Base-by-base conservation (phyloP, 768 basidiomycete species). In the Sarcomyxa edulis region DNA sequence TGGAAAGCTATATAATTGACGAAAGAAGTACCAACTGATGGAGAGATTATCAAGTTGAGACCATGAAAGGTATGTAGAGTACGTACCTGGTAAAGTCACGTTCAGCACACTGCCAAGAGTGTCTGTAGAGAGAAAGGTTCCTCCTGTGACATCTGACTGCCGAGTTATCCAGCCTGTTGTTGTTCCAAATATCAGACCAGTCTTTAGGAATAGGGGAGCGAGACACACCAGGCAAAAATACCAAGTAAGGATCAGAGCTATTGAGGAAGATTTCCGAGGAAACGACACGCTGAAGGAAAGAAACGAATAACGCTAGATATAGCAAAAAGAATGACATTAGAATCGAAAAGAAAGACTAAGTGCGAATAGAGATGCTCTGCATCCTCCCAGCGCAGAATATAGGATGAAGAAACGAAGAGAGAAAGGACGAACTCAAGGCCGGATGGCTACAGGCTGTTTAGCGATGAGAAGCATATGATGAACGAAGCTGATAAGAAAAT, bases 61-160 rank as follows among this genome's bases (percentile, higher is more conserved):
- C 7, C n/a, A 43, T 23, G n/a, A 16, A 19, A 26, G 24, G 32
- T 38, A 33, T 32, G 23, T 34, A 43, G 32, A 39, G 15, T 37
- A 68, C 76, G 58, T 52, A 93, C 89, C 93, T 89, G 68, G 37
- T 25, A 28, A 29, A 14, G 19, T 18, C 6, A 38, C 5, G 25
- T 12, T 12, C 18, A 35, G 25, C 9, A 12, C 21, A 22, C 21
- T 28, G 6, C 25, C 37, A 14, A 38, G 20, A 10, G 5, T 6
- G 16, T 23, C 25, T 2, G 37, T 18, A 15, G 12, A 23, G 2
- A 19, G 19, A 38, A 29, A 38, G 12, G 8, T 11, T 4, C 15
- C n/a, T 8, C 36, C n/a, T 8, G 14, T 18, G 25, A 29, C 11
- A 29, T 15, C n/a, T 25, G 15, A 6, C 11, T 29, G 15, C 11